A percentile compares a stretch with the other conserved stretches of the same genome.
Conservation (phyloP, 1,139 yeast species). For the Hanseniaspora uvarum region DNA sequence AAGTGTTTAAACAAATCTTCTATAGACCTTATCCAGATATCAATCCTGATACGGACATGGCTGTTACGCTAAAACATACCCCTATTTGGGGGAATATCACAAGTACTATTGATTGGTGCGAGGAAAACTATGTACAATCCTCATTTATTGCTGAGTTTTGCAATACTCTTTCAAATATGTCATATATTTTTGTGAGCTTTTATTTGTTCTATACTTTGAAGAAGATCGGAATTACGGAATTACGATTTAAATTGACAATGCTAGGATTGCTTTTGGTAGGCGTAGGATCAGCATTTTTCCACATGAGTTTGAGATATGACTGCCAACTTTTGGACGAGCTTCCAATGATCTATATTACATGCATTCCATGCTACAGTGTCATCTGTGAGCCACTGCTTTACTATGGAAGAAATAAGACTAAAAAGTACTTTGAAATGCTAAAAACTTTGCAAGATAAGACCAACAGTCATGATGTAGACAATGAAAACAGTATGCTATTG, state of each 20-base stretch:
- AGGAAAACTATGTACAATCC: slow-evolving; percentile 84
- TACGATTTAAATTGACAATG: slow-evolving; percentile 59
- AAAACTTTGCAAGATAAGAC: slow-evolving; percentile 30
- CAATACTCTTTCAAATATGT: slow-evolving; percentile 68
- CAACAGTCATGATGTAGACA: slow-evolving; percentile 24
- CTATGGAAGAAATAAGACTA: slow-evolving; percentile 23
- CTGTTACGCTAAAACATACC: slow-evolving; percentile 20
- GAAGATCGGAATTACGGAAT: slow-evolving; percentile 40
- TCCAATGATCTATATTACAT: slow-evolving; percentile 96
- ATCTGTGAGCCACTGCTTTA: slow-evolving; percentile 43
- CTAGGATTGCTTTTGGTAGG: slow-evolving; percentile 83
- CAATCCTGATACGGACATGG: slow-evolving; percentile 12
- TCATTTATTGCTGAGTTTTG: slow-evolving; percentile 78
- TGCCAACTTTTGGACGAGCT: slow-evolving; percentile 87
- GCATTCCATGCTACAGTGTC: slow-evolving; percentile 86
- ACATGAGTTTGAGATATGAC: slow-evolving; percentile 83
- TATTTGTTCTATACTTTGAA: slow-evolving; percentile 53
- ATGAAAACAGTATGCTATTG: background rate
- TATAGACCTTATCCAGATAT: slow-evolving; percentile 5
- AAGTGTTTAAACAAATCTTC: background rate
- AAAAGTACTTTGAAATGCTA: slow-evolving; percentile 33
- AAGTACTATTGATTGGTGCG: slow-evolving; percentile 92
- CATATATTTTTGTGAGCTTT: slow-evolving; percentile 59
- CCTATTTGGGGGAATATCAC: slow-evolving; percentile 35
- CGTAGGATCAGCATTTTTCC: slow-evolving; percentile 87